Evolutionary conservation across 345 rosid species (phyloP), one percentile per base, ranked within the genome.

Genomic region (Arabidopsis arenosa): DNA sequence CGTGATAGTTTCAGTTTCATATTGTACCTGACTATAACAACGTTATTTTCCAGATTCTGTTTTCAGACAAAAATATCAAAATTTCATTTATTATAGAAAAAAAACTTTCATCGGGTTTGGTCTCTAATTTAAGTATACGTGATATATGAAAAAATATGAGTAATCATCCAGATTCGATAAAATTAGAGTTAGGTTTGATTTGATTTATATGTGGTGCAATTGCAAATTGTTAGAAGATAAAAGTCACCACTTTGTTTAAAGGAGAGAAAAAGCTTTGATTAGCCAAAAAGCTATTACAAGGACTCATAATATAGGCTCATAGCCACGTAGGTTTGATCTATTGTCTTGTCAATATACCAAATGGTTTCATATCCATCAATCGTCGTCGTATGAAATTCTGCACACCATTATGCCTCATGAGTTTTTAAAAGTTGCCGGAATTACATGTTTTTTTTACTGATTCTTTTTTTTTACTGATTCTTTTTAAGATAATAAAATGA

Each of bases 341-440:
- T 66, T 45, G 51, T 47, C 78, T 56, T 66, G 49, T 74, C 78
- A 47, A 66, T 47, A 35, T 44, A 66, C 57, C 65, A 56, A 65
- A 56, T 9, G 41, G 41, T 47, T 53, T 66, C 58, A 57, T 48
- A 57, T 75, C 73, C 60, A 66, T 45, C 51, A 35, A 11, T 56
- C 72, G 9, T 26, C 48, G 6, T 56, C 71, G 45, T 65, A 41
- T 30, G 37, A 64, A 14, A 54, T 55, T 6, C 12, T 48, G 28
- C n/a, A 58, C 13, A 12, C 36, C 35, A 12, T 35, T 36, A 18
- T 63, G n/a, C 21, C 35, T 73, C 21, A 15, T 28, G n/a, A 41
- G 11, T 58, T 18, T 53, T 8, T 28, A 58, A 18, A 18, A 63
- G 14, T 30, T 51, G 32, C 51, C 40, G 43, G 37, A 45, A 33